These are phyloP conservation scores for Microthyrium microscopicum DNA, from an alignment of 2,329 filamentous ascomycete species.

Conservation along the genomic window DNA sequence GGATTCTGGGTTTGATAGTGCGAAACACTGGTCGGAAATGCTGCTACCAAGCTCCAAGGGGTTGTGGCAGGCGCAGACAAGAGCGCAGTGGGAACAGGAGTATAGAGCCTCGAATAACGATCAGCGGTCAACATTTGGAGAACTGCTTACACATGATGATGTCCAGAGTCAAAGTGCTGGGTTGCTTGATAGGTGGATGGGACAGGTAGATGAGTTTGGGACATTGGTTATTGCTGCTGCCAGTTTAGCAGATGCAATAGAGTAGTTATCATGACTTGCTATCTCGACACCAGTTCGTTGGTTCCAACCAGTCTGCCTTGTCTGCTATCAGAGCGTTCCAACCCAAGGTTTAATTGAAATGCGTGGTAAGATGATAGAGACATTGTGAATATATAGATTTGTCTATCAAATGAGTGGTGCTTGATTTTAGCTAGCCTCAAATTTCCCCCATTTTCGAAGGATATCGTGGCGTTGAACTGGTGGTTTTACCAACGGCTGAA, in stretches of 20 bases:
- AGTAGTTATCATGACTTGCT: too few species aligned
- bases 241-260: not conserved
- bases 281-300: too few species aligned
- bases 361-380: too few species aligned
- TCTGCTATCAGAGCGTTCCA: too few species aligned
- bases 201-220: slow-evolving; percentile 1
- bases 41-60: not conserved
- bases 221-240: slow-evolving; percentile 1
- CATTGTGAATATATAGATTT: too few species aligned
- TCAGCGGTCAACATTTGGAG: not conserved
- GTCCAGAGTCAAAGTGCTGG: not conserved
- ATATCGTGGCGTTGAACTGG: too few species aligned
- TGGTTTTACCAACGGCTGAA: too few species aligned
- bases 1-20: not conserved
- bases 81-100: not conserved
- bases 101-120: not conserved
- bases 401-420: too few species aligned
- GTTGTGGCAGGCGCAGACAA: not conserved
- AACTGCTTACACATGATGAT: not conserved
- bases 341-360: too few species aligned
- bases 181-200: not conserved
- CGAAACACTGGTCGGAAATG: not conserved
- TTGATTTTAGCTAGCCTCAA: too few species aligned
- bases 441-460: too few species aligned
- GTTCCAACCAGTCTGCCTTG: too few species aligned